phyloP scores from a whole-genome alignment of 257 asterid genomes.

The Coffea eugenioides region DNA sequence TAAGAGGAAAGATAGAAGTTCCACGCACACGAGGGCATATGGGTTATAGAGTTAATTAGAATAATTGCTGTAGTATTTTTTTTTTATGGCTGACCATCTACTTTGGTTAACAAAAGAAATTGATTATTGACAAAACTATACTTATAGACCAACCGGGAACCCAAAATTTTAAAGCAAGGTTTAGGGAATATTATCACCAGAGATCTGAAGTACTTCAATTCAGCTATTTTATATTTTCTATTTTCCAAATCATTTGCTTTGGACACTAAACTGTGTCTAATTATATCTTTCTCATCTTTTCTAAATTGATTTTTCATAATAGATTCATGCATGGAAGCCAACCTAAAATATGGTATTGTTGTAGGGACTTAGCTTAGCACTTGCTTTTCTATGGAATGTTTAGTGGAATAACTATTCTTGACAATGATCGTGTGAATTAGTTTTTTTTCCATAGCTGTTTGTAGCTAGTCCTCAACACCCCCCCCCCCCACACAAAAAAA shows the following conservation, averaged over 20 bases:
- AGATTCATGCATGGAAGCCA: too few relatives aligned
- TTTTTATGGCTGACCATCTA: background rate
- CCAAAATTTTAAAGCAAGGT: background rate
- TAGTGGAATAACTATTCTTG: background rate
- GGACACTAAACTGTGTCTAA: background rate
- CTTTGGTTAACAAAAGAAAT: background rate
- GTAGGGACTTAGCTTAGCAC: too few relatives aligned
- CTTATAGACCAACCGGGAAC: too few relatives aligned
- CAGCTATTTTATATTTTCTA: background rate
- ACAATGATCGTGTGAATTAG: background rate
- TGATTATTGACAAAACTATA: background rate
- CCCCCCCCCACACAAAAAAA: too few relatives aligned
- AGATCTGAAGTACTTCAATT: too few relatives aligned
- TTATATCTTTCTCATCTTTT: too few relatives aligned
- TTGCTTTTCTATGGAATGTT: background rate
- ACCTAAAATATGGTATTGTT: too few relatives aligned
- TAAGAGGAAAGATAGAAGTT: background rate
- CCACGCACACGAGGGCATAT: conserved; percentile 7
- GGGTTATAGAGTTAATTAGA: background rate
- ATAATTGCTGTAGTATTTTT: too few relatives aligned
- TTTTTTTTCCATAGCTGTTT: too few relatives aligned
- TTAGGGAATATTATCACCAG: too few relatives aligned
- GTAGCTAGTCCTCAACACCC: too few relatives aligned
- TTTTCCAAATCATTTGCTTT: background rate
- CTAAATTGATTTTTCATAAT: background rate